Conservation (phyloP, 768 basidiomycete genomes). For the Antrodiella citrinella region DNA sequence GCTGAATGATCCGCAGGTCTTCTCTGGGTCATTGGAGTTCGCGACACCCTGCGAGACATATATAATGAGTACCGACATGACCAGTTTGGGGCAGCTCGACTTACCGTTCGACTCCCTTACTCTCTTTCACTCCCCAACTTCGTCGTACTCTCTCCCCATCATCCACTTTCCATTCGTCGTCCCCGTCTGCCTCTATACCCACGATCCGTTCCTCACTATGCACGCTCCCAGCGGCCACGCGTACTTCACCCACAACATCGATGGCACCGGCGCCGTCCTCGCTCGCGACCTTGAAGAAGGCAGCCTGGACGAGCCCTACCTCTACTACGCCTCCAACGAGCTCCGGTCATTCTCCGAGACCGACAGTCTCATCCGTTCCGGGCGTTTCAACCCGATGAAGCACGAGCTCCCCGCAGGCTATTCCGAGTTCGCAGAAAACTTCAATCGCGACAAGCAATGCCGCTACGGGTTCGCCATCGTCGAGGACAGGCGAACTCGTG, state of each 20-base stretch:
- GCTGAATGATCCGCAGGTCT: constrained; percentile 3
- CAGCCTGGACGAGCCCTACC: not conserved
- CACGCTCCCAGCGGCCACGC: not conserved
- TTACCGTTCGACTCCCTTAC: not conserved
- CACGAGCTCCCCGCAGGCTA: not conserved
- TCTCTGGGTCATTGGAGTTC: not conserved
- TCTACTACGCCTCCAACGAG: not conserved
- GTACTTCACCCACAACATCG: not conserved
- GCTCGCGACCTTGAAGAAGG: not conserved
- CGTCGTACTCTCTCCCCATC: not conserved
- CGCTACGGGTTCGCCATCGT: too few species aligned
- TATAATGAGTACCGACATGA: not conserved
- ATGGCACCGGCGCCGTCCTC: not conserved
- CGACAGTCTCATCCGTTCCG: not conserved
- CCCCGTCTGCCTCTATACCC: too few species aligned
- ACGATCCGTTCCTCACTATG: too few species aligned
- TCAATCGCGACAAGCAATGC: not conserved
- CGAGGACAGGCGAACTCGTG: too few species aligned
- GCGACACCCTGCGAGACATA: not conserved
- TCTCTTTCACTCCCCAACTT: not conserved
- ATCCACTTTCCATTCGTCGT: not conserved
- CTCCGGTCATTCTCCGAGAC: not conserved
- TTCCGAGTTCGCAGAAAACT: not conserved
- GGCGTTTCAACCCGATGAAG: not conserved
- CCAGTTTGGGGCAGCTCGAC: not conserved